Conservation (phyloP, 169 alveolate species). For the Cryptosporidium viatorum region DNA sequence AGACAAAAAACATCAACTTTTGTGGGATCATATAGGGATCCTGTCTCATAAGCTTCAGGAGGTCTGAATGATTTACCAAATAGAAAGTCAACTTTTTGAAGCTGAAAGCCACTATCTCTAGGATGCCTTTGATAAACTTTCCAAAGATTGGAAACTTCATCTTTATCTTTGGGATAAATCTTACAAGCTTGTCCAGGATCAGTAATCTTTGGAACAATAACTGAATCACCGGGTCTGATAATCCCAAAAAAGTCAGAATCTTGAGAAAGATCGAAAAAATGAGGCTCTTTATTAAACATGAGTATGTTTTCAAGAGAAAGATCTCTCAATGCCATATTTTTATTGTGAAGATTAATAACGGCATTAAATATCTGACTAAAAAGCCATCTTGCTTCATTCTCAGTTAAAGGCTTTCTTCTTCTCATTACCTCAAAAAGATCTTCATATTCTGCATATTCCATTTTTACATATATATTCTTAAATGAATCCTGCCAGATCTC, state of each 20-base stretch:
- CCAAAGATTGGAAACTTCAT: constrained; percentile 9
- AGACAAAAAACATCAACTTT: constrained; percentile 83
- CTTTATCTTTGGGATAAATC: constrained; percentile 65
- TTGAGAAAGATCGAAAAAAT: constrained; percentile 21
- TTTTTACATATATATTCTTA: constrained; percentile 74
- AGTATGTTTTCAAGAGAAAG: constrained; percentile 82
- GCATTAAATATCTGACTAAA: constrained; percentile 78
- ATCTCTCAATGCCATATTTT: constrained; percentile 78
- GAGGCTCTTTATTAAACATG: constrained; percentile 78
- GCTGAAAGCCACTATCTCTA: constrained; percentile 59
- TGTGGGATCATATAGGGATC: constrained; percentile 79
- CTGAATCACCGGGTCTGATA: constrained; percentile 75
- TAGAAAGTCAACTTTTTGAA: constrained; percentile 69
- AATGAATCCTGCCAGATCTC: constrained; percentile 73
- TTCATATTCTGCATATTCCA: constrained; percentile 80
- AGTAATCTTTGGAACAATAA: constrained; percentile 80
- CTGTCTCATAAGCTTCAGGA: constrained; percentile 82
- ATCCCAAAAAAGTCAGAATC: constrained; percentile 8
- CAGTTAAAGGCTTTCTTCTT: constrained; percentile 77
- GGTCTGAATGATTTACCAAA: constrained; percentile 85
- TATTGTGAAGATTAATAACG: constrained; percentile 75
- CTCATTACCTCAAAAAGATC: constrained; percentile 82
- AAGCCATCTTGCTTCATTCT: constrained; percentile 79
- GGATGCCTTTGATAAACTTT: constrained; percentile 35
- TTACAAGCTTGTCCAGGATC: constrained; percentile 86